Conservation (phyloP, 2,329 filamentous ascomycete species). For the Ophiosphaerella korrae region DNA sequence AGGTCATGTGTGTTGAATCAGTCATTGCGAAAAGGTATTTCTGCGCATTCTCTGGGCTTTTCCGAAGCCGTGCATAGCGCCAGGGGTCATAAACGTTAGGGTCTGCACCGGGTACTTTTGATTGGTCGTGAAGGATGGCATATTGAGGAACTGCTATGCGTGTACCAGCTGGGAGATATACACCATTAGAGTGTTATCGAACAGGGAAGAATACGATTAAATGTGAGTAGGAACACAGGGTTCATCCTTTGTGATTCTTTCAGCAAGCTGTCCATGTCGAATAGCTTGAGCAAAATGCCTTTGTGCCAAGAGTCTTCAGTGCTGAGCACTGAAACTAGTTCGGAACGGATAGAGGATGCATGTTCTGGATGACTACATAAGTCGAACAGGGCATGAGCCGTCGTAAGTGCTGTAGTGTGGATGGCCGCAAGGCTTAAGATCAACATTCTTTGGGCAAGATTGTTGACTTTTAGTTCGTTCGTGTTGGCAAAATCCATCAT, state of each 20-base stretch:
- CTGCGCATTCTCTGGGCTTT: background rate
- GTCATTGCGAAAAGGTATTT: background rate
- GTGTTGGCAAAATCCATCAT: constrained; percentile 18
- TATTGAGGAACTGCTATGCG: background rate
- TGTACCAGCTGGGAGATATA: background rate
- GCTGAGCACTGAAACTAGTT: too few species aligned
- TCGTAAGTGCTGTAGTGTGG: constrained; percentile 25
- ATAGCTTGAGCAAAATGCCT: background rate
- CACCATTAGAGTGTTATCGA: background rate
- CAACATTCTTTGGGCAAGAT: constrained; percentile 12
- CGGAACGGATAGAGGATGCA: too few species aligned
- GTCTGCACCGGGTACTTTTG: too few species aligned
- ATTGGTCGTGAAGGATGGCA: too few species aligned
- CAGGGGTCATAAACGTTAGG: background rate
- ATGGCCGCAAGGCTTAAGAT: constrained; percentile 12
- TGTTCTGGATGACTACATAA: too few species aligned
- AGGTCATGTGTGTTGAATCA: background rate
- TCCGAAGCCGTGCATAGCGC: background rate
- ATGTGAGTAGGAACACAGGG: background rate
- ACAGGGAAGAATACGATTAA: background rate
- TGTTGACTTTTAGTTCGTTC: constrained; percentile 8
- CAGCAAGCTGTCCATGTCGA: background rate
- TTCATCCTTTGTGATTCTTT: background rate
- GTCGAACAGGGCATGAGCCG: constrained; percentile 5
- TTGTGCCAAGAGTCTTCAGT: too few species aligned